Base-by-base conservation (phyloP, 768 basidiomycete genomes). In the Phlegmacium glaucopus region DNA sequence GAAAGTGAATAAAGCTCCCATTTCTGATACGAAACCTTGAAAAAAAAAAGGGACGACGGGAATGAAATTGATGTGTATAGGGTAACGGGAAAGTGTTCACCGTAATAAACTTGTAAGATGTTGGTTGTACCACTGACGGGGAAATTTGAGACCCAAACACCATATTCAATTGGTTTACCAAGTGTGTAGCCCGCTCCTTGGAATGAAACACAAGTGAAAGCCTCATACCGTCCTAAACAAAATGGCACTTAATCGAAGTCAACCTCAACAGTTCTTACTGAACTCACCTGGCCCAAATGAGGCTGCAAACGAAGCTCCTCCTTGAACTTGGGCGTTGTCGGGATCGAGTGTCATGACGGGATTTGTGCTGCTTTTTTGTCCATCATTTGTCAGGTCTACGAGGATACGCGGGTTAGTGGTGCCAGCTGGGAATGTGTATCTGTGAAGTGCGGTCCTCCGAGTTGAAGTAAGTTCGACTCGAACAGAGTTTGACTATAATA, bases 301-400 rank as follows among this genome's bases (percentile, higher is more conserved):
- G 7, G 77, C 75, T 7, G 74, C 71, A 53, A 79, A 83, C 54
- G 61, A 57, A 1, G 69, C 67, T 25, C 67, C 70, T 9, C 80
- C 80, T 17, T 64, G 67, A n/a, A 83, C 74, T 26, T 77, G 71
- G 1, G 71, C 77, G 2, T 75, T 77, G 7, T 65, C 59, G 0
- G 75, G 72, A 49, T 82, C 72, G 15, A 83, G 61, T 0, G 65
- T 64, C 64, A 81, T 71, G 2, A 64, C 63, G 0, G 80, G 79
- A 22, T 72, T 59, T 4, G 72, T 76, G 46, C 71, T 73, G 52
- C 78, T 80, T 32, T 64, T 64, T 51, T 78, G 74, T 1, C 80
- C 82, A 53, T 84, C 83, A 51, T 83, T 80, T 2, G 81, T 80
- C 42, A 84, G 69, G 48, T 85, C 83, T 10, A 84, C 69, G 15